Conservation (phyloP, 257 asterid genomes). For the Capsicum chinense region DNA sequence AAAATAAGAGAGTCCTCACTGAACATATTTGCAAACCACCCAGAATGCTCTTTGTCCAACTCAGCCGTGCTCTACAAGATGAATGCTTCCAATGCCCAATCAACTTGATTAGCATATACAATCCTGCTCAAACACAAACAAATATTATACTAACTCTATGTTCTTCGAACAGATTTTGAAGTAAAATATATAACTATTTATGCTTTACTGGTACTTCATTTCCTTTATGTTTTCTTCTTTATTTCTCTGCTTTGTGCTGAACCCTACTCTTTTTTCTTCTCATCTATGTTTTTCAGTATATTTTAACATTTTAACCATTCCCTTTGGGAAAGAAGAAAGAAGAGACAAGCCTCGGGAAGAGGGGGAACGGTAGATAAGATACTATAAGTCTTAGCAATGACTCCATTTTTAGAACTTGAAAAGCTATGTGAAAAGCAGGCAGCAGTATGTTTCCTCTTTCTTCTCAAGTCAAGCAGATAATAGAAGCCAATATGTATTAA, state of each 20-base stretch:
- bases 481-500: not conserved
- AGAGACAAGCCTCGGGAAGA: not conserved
- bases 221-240: not conserved
- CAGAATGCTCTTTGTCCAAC: constrained; percentile 46
- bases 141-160: not conserved
- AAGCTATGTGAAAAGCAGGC: constrained; percentile 1
- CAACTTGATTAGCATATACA: constrained; percentile 81
- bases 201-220: not conserved
- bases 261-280: not conserved
- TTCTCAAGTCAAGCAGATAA: not conserved
- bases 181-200: not conserved
- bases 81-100: constrained; percentile 97
- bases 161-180: not conserved
- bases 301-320: not conserved
- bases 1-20: constrained; percentile 50
- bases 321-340: not conserved
- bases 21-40: constrained; percentile 44
- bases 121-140: constrained; percentile 48
- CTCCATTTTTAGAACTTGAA: not conserved
- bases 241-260: not conserved
- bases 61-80: constrained; percentile 62
- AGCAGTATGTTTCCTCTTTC: not conserved
- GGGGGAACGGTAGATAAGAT: not conserved
- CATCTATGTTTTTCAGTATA: not conserved
- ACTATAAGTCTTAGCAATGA: not conserved